These are phyloP conservation scores for Solanum bulbocastanum DNA, from an alignment of 257 asterid genomes.

Conservation along the genomic window DNA sequence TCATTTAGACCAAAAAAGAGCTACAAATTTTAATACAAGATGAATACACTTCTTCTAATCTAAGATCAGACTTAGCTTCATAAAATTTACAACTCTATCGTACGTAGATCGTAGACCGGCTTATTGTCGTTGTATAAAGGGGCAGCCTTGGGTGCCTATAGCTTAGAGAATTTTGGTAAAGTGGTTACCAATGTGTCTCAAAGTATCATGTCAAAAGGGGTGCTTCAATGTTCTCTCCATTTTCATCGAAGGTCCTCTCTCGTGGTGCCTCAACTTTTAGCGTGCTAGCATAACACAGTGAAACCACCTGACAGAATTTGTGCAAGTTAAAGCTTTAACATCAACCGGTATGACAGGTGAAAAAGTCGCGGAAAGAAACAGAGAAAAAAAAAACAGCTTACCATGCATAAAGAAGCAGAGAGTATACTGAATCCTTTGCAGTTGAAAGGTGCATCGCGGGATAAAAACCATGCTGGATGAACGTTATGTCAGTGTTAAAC, in stretches of 20 bases:
- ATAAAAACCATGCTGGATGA: slow-evolving; percentile 73
- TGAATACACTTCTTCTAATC: neutral
- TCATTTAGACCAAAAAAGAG: neutral
- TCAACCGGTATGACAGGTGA: neutral
- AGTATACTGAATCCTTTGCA: slow-evolving; percentile 93
- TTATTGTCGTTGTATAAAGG: neutral
- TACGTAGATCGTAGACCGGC: neutral
- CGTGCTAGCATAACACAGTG: slow-evolving; percentile 55
- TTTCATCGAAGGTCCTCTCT: slow-evolving; percentile 11
- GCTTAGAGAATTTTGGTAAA: neutral
- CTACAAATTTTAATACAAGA: neutral
- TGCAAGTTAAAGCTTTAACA: neutral
- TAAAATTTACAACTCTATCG: neutral
- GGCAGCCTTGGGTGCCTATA: neutral
- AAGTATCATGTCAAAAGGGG: slow-evolving; percentile 46
- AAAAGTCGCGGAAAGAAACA: neutral
- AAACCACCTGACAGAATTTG: slow-evolving; percentile 31
- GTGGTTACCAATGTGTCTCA: neutral
- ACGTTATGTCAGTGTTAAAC: slow-evolving; percentile 5
- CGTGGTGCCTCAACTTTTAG: slow-evolving; percentile 35
- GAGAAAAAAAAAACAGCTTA: slow-evolving; percentile 9
- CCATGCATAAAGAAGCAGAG: slow-evolving; percentile 72
- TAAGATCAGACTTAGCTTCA: neutral
- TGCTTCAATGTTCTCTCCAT: slow-evolving; percentile 43
- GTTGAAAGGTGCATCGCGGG: slow-evolving; percentile 74